These are phyloP conservation scores for Ascoidea asiatica DNA, from an alignment of 805 yeast genomes.

Conservation along the genomic window DNA sequence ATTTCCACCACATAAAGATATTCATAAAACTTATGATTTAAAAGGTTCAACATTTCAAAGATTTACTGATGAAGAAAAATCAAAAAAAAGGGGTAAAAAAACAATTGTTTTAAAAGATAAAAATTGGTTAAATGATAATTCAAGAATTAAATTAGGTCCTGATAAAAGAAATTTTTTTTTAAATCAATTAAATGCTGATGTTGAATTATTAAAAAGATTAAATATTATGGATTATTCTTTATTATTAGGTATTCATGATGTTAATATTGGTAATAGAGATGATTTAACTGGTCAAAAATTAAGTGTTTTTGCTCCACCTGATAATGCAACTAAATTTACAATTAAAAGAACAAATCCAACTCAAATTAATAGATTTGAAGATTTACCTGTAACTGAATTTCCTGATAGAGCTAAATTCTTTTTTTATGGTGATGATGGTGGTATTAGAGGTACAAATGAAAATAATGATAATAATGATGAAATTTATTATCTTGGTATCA, in stretches of 20 bases:
- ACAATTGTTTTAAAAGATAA: conserved; percentile 63
- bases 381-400: conserved; percentile 29
- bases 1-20: conserved; percentile 85
- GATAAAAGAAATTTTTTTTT: conserved; percentile 43
- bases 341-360: conserved; percentile 33
- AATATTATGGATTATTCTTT: conserved; percentile 95
- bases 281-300: conserved; percentile 19
- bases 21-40: conserved; percentile 76
- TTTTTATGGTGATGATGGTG: conserved; percentile 76
- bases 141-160: conserved; percentile 66
- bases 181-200: conserved; percentile 65
- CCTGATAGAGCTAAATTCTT: conserved; percentile 36
- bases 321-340: conserved; percentile 12
- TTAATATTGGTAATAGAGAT: conserved; percentile 9
- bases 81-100: conserved; percentile 15
- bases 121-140: conserved; percentile 67
- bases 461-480: conserved; percentile 45
- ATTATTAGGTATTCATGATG: conserved; percentile 60
- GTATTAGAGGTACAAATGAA: conserved; percentile 60
- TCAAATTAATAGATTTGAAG: conserved; percentile 24
- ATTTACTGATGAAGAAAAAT: conserved; percentile 24
- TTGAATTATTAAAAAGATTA: conserved; percentile 50
- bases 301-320: conserved; percentile 30
- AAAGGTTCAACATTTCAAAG: conserved; percentile 90
- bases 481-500: conserved; percentile 83